Conservation (phyloP, 169 alveolate genomes). For the Theileria orientalis region DNA sequence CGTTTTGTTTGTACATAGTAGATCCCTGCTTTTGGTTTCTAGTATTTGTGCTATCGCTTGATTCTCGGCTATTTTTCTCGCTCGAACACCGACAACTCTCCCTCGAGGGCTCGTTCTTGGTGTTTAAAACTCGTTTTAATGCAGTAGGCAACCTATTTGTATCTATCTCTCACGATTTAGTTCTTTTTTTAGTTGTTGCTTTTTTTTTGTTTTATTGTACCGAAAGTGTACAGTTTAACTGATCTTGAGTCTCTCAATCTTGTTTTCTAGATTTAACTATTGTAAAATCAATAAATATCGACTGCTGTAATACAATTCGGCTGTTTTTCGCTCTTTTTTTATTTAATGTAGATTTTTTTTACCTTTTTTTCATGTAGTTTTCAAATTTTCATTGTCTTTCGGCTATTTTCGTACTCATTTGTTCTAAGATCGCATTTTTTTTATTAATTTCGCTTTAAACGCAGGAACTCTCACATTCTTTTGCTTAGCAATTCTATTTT, state of each 20-base stretch:
- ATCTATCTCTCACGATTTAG: background rate
- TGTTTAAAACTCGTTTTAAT: background rate
- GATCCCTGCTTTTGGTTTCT: background rate
- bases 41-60: background rate
- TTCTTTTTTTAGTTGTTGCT: background rate
- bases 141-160: background rate
- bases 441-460: too few species aligned
- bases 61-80: too few species aligned
- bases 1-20: background rate
- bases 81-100: too few species aligned
- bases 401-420: background rate
- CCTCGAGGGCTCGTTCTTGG: too few species aligned
- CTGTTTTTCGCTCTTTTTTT: too few species aligned
- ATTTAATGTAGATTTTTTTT: constrained; percentile 9
- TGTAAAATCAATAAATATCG: background rate
- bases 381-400: too few species aligned
- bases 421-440: background rate
- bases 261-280: constrained; percentile 6
- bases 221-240: background rate
- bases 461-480: too few species aligned
- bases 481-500: too few species aligned
- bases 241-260: background rate
- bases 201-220: background rate
- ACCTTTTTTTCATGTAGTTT: constrained; percentile 3
- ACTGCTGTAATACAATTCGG: background rate